A percentile compares a stretch with the other conserved stretches of the same genome.
These are phyloP conservation scores for Linnemannia exigua DNA, from an alignment of 192 early-diverging fungal genomes.

Conservation along the genomic window DNA sequence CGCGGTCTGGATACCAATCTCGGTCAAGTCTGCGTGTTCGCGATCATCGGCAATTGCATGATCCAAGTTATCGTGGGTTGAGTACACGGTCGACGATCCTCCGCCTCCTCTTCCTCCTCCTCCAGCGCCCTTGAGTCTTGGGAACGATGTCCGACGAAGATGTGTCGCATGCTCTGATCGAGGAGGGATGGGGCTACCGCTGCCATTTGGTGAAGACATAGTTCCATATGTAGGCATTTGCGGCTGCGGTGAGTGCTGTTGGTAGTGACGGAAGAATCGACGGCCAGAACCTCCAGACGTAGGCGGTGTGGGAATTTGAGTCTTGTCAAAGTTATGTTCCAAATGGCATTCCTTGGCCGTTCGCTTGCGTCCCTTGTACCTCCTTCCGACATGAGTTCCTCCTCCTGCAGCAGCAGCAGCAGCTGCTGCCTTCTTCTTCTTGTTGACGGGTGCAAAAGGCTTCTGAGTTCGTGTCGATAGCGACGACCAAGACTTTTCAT, in stretches of 20 bases:
- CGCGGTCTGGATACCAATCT: constrained; percentile 70
- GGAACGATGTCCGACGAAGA: constrained; percentile 46
- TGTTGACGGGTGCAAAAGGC: constrained; percentile 47
- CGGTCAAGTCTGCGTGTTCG: constrained; percentile 50
- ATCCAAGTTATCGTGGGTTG: constrained; percentile 44
- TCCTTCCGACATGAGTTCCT: background rate
- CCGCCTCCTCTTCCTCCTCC: too few species aligned
- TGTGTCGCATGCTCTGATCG: constrained; percentile 20
- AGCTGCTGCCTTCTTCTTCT: constrained; percentile 29
- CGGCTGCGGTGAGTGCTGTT: background rate
- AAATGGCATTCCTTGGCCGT: constrained; percentile 17
- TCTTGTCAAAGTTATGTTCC: background rate
- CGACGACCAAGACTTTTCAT: constrained; percentile 29
- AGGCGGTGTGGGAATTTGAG: background rate
- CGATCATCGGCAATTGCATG: constrained; percentile 48
- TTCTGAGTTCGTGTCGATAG: constrained; percentile 32
- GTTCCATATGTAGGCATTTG: constrained; percentile 15
- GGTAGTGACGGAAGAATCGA: constrained; percentile 9
- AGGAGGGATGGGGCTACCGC: background rate
- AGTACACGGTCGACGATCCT: constrained; percentile 13
- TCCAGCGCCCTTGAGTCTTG: constrained; percentile 16
- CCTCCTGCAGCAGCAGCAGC: background rate
- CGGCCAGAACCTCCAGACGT: background rate
- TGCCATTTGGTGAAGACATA: background rate
- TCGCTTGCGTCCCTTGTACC: constrained; percentile 10